Evolutionary conservation across 2,329 filamentous ascomycete genomes (phyloP).

Genomic region (Paraphoma sp.): DNA sequence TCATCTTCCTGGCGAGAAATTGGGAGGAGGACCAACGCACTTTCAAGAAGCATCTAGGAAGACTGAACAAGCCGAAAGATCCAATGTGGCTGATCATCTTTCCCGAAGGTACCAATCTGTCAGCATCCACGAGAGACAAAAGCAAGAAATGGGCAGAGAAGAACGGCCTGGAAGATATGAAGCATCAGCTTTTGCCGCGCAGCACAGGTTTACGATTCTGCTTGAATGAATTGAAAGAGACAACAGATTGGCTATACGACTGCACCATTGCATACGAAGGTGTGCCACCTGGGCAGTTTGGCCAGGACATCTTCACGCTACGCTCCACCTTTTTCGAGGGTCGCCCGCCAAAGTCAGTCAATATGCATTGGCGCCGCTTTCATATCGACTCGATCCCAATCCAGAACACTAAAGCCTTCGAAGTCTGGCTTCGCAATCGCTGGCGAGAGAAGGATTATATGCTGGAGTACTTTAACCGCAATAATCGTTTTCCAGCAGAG

Average conservation of each 20-base stretch:
- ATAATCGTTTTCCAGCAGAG: conserved; percentile 79
- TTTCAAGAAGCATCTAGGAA: conserved; percentile 75
- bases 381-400: conserved; percentile 81
- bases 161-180: conserved; percentile 72
- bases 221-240: conserved; percentile 74
- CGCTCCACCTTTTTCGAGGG: conserved; percentile 88
- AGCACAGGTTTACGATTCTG: conserved; percentile 84
- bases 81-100: conserved; percentile 93
- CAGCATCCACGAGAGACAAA: conserved; percentile 71
- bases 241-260: conserved; percentile 85
- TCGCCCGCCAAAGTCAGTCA: conserved; percentile 89
- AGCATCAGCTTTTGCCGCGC: conserved; percentile 77
- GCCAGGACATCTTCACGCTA: conserved; percentile 90
- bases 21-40: conserved; percentile 80
- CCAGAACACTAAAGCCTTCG: conserved; percentile 75
- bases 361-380: conserved; percentile 95
- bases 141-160: conserved; percentile 81
- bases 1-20: conserved; percentile 91
- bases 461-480: conserved; percentile 77
- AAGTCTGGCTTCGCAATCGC: conserved; percentile 80
- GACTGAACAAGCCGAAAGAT: conserved; percentile 72
- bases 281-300: conserved; percentile 73
- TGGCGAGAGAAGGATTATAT: conserved; percentile 94
- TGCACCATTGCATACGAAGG: conserved; percentile 97
- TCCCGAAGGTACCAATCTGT: conserved; percentile 85